A percentile compares a stretch with the other conserved stretches of the same genome.
These are phyloP conservation scores for Ambrosiella beaveri DNA, from an alignment of 2,329 filamentous ascomycete genomes.

Conservation along the genomic window DNA sequence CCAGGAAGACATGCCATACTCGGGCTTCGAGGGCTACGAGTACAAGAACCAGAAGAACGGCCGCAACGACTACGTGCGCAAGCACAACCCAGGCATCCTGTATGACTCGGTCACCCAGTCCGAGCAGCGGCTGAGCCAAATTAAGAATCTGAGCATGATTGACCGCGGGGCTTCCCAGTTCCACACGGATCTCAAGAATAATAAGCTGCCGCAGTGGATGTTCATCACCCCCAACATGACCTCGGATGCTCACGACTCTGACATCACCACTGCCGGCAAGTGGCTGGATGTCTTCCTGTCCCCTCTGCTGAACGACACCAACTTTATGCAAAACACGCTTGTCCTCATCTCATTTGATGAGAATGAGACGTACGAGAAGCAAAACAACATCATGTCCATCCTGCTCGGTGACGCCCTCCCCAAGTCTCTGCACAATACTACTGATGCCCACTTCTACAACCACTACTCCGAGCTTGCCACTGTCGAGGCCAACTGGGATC, in stretches of 20 bases:
- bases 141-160: conserved; percentile 48
- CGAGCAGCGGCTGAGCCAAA: conserved; percentile 42
- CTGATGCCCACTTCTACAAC: conserved; percentile 52
- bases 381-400: conserved; percentile 54
- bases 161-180: conserved; percentile 36
- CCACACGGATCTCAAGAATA: conserved; percentile 43
- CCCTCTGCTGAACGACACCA: conserved; percentile 48
- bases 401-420: conserved; percentile 62
- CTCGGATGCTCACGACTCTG: conserved; percentile 58
- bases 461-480: conserved; percentile 56
- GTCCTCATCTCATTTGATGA: conserved; percentile 69
- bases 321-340: conserved; percentile 61
- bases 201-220: conserved; percentile 53
- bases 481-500: conserved; percentile 50
- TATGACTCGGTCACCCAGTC: conserved; percentile 47
- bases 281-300: conserved; percentile 54
- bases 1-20: conserved; percentile 61
- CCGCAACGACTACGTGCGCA: conserved; percentile 63
- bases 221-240: conserved; percentile 63
- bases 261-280: conserved; percentile 47
- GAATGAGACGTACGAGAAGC: conserved; percentile 47
- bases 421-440: conserved; percentile 43
- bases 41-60: conserved; percentile 49
- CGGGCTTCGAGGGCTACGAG: conserved; percentile 48
- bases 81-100: conserved; percentile 55